Evolutionary conservation across 2,329 filamentous ascomycete species (phyloP), one percentile per base, ranked within the genome.

Genomic region (Nannizziopsis barbatae): DNA sequence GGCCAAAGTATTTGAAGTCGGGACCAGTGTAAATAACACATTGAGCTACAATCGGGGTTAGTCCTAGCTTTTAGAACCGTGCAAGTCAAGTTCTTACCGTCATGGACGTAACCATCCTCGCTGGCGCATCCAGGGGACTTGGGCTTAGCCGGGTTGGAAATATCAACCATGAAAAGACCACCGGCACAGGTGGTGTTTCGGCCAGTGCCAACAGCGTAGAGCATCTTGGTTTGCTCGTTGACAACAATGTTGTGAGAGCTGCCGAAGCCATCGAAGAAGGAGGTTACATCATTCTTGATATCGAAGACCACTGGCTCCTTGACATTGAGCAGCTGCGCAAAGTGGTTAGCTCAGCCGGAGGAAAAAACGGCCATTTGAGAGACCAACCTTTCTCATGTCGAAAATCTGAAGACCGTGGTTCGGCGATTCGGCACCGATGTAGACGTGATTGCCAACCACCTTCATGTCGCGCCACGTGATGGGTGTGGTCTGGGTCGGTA

Each of bases 391-490:
- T 56, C 67, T 72, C 74, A 80, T 72, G 62, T 81, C 78, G 57
- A 81, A 81, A 62, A 81, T 71, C 62, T 81, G 78, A 41, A 81
- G 71, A 31, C 75, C 74, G 60, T 81, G 77, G 55, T 67, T 60
- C 38, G 58, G 55, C 31, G 73, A 71, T 53, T 73, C 71, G 10
- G 63, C 62, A n/a, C 66, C 66, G 50, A 69, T 53, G 42, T 48
- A 51, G 12, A 49, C 44, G 32, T 51, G 51, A 14, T 45, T 45
- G 31, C 51, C 42, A 56, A 68, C 54, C 50, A 61, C 55, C 48
- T 64, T 60, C 44, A 69, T 67, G 47, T 70, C 67, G 47, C 62
- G 61, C 64, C 65, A 64, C 1, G 58, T 55, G 3, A 59, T 60
- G 7, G 56, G 56, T 1, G 56, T 55, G 2, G 65, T 66, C 46